Conservation (phyloP, 2,329 filamentous ascomycete genomes). For the Colletotrichum somersetense region DNA sequence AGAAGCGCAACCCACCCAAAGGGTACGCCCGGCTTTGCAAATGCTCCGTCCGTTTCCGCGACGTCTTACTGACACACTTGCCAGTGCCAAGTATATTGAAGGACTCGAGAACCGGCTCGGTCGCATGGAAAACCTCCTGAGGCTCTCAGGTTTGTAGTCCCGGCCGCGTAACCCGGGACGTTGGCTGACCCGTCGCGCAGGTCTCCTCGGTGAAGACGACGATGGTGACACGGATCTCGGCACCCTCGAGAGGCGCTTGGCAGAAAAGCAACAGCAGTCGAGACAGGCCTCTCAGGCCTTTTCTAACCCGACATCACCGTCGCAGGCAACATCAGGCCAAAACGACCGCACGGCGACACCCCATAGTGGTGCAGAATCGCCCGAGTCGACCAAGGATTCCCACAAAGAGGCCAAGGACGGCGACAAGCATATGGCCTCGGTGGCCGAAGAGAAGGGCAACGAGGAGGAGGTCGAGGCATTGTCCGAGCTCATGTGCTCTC, state of each 20-base stretch:
- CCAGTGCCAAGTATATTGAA: constrained; percentile 96
- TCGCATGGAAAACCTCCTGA: constrained; percentile 94
- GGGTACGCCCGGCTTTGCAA: constrained; percentile 69
- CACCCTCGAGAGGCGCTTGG: constrained; percentile 82
- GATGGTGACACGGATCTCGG: constrained; percentile 88
- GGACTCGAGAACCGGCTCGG: constrained; percentile 93
- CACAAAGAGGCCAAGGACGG: constrained; percentile 52
- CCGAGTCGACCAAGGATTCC: constrained; percentile 58
- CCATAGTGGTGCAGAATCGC: constrained; percentile 68
- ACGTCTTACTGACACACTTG: constrained; percentile 12
- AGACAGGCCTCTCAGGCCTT: constrained; percentile 62
- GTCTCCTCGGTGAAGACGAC: constrained; percentile 87
- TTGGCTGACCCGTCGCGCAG: constrained; percentile 53
- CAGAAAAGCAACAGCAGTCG: constrained; percentile 67
- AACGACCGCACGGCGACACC: constrained; percentile 62
- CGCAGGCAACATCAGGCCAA: constrained; percentile 58
- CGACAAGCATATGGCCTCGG: constrained; percentile 55
- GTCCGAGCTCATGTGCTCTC: constrained; percentile 98
- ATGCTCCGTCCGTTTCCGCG: neutral
- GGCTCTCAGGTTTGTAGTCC: constrained; percentile 74
- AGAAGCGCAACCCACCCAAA: constrained; percentile 97
- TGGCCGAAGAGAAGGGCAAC: constrained; percentile 59
- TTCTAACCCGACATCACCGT: constrained; percentile 66
- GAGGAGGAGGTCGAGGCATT: constrained; percentile 85
- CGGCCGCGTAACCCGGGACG: neutral